Conservation (phyloP, 768 basidiomycete genomes). For the Exidia glandulosa region DNA sequence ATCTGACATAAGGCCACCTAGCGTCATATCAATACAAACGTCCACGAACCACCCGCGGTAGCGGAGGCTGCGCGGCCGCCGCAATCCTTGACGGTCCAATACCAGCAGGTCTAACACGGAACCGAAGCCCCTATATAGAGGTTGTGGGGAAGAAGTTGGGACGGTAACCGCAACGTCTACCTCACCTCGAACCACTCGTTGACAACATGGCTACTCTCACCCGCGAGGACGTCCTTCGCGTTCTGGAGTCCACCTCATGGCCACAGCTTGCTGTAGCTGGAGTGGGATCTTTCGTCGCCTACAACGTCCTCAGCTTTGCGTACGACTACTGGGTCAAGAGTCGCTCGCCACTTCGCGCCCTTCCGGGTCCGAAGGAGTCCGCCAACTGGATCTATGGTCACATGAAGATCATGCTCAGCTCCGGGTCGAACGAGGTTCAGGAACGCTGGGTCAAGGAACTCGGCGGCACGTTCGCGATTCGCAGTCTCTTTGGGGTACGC, state of each 20-base stretch:
- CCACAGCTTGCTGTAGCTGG: background rate
- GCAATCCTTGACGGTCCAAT: no score
- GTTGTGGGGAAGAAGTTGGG: no score
- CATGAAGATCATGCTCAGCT: background rate
- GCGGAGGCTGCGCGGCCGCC: no score
- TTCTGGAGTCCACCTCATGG: background rate
- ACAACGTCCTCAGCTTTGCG: background rate
- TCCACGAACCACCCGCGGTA: no score
- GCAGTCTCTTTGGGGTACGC: background rate
- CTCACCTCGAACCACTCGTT: no score
- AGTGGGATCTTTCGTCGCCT: background rate
- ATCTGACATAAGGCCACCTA: no score
- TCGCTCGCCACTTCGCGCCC: conserved; percentile 32
- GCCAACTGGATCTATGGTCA: background rate
- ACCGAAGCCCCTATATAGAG: no score
- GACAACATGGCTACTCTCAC: no score
- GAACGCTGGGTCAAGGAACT: background rate
- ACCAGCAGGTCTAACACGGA: no score
- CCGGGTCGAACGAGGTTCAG: background rate
- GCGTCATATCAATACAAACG: no score
- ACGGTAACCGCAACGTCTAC: no score
- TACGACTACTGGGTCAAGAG: background rate
- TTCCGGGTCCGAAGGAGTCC: conserved; percentile 32
- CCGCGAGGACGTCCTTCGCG: background rate
- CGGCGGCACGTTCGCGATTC: background rate